Conservation (phyloP, 768 basidiomycete genomes). For the Lyophyllum decastes region DNA sequence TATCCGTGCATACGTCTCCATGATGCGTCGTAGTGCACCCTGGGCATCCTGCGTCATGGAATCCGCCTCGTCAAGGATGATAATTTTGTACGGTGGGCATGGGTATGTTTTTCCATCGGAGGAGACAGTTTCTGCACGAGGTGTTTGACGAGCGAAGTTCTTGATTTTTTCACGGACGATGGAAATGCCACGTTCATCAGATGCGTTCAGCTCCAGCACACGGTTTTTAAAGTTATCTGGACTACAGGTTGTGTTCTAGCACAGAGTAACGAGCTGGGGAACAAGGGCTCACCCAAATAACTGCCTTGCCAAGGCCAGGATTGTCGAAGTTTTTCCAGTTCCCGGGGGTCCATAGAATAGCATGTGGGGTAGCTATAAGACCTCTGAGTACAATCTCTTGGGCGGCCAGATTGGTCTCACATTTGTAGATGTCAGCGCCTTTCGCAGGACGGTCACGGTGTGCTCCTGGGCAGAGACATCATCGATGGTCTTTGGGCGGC, state of each 20-base stretch:
- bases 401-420: conserved; percentile 39
- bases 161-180: conserved; percentile 99
- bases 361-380: conserved; percentile 92
- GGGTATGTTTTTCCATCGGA: conserved; percentile 86
- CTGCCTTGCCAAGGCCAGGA: conserved; percentile 90
- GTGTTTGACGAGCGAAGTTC: conserved; percentile 92
- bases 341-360: conserved; percentile 99
- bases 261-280: neutral
- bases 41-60: conserved; percentile 99
- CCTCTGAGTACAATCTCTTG: neutral
- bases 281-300: conserved; percentile 79
- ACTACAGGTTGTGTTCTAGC: conserved; percentile 37
- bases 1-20: conserved; percentile 98
- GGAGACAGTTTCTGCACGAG: conserved; percentile 71
- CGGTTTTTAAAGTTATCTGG: conserved; percentile 93
- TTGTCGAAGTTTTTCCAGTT: conserved; percentile 98
- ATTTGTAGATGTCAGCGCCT: conserved; percentile 91
- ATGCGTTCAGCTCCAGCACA: conserved; percentile 96
- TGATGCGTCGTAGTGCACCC: conserved; percentile 94
- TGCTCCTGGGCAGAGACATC: conserved; percentile 98
- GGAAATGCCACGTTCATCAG: conserved; percentile 95
- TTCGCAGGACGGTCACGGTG: conserved; percentile 87
- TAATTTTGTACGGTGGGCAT: conserved; percentile 97
- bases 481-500: conserved; percentile 96
- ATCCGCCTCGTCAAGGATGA: conserved; percentile 98